Conservation (phyloP, 2,329 filamentous ascomycete species). For the Pseudocercospora musae region DNA sequence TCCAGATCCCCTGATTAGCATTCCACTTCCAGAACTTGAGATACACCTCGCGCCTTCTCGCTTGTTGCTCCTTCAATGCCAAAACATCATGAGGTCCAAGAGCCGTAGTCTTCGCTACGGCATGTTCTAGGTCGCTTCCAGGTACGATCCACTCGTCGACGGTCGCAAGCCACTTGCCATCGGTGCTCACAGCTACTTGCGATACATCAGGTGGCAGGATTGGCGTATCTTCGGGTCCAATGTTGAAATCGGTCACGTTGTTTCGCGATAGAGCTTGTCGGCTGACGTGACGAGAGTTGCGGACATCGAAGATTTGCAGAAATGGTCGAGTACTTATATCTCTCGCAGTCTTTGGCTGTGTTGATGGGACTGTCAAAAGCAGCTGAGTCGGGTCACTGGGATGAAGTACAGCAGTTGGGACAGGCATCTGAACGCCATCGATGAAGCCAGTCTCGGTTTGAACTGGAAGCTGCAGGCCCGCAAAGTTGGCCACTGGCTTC, state of each 20-base stretch:
- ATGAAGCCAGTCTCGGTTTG: constrained; percentile 9
- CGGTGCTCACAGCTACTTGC: constrained; percentile 69
- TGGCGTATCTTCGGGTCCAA: constrained; percentile 65
- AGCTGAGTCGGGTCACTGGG: constrained; percentile 41
- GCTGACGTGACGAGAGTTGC: constrained; percentile 70
- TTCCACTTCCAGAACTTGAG: constrained; percentile 86
- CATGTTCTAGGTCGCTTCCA: constrained; percentile 60
- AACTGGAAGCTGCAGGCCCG: constrained; percentile 65
- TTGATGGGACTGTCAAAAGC: constrained; percentile 51
- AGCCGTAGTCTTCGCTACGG: constrained; percentile 38
- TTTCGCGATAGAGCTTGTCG: constrained; percentile 87
- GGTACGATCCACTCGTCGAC: constrained; percentile 87
- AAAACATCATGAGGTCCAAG: constrained; percentile 32
- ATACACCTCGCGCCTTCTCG: constrained; percentile 65
- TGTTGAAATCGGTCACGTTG: constrained; percentile 76
- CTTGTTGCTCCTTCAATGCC: constrained; percentile 40
- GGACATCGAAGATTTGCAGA: constrained; percentile 85
- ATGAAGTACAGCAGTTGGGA: constrained; percentile 39
- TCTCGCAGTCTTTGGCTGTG: constrained; percentile 41
- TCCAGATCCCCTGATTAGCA: constrained; percentile 56
- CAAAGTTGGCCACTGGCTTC: constrained; percentile 76
- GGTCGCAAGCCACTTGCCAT: constrained; percentile 87
- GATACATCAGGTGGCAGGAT: constrained; percentile 76
- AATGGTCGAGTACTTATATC: constrained; percentile 51
- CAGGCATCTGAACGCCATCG: constrained; percentile 12